Evolutionary conservation across 441 rosid genomes (phyloP).

Genomic region (Populus tomentosa): DNA sequence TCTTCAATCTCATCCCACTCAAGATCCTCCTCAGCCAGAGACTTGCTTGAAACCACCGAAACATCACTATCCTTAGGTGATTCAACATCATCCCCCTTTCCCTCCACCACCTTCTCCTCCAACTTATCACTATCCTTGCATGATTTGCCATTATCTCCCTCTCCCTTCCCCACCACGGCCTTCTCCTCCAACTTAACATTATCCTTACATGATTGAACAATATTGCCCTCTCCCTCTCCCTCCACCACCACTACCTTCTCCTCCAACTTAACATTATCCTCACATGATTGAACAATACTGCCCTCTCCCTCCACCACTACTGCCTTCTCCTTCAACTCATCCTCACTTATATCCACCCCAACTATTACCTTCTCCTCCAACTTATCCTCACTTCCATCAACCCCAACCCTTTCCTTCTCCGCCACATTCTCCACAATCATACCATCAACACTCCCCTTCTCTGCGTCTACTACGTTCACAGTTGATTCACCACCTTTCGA

Average conservation of each 20-base stretch:
- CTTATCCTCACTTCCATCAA: background rate
- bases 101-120: background rate
- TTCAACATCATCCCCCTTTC: conserved; percentile 14
- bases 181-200: background rate
- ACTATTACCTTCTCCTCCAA: background rate
- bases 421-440: background rate
- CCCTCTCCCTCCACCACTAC: background rate
- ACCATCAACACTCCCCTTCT: background rate
- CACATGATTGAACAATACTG: background rate
- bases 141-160: background rate
- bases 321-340: background rate
- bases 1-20: conserved; percentile 79
- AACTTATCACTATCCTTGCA: background rate
- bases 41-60: conserved; percentile 26
- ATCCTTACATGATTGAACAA: no score
- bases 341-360: background rate
- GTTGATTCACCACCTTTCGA: conserved; percentile 11
- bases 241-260: background rate
- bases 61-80: conserved; percentile 21
- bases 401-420: background rate
- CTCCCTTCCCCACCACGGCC: background rate
- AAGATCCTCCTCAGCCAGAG: conserved; percentile 56
- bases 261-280: background rate
- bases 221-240: background rate
- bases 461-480: conserved; percentile 11